Base-by-base conservation (phyloP, 495 filamentous ascomycete genomes). In the Penicillium coffeae region DNA sequence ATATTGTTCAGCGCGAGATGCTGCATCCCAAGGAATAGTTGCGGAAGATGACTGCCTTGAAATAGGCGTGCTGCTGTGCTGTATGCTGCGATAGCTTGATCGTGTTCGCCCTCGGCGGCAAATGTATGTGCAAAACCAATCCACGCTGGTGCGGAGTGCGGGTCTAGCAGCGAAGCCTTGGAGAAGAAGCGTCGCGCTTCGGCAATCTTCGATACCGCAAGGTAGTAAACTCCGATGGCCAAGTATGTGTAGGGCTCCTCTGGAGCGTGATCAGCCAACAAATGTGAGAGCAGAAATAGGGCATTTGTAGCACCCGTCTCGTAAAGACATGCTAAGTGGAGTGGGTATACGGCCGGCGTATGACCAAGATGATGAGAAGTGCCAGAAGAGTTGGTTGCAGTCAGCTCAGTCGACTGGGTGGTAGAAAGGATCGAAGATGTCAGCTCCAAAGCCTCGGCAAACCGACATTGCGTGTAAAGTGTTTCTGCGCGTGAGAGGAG, bases 101-200 rank as follows among this genome's bases (percentile, higher is more conserved):
- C 93, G 68, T 97, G 90, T 68, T 99, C 93, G 45, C 94, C 93
- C 68, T 99, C 93, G n/a, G 92, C 92, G n/a, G 93, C 94, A 63
- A 99, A 99, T 0, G 94, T 99, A 71, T 99, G 93, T 18, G 93
- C 93, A 68, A 99, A 99, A 8, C 93, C 93, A 50, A 99, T 97
- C 93, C 93, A 99, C 33, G 93, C 93, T 4, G 94, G 89, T 4
- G 93, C 94, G 56, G 95, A 97, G 70, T 97, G 93, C 21, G 93
- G 89, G 62, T 99, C 90, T 80, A 99, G 88, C 77, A 96, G 86
- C 53, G 85, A 90, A 10, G 93, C 87, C 74, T 99, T 99, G 50
- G 87, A 92, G 69, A 99, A 99, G 72, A 89, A 97, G 12, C 90
- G 84, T 1, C 93, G 84, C 3, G 93, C 90, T 66, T 99, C 93